Conservation (phyloP, 1,284 basidiomycete genomes). For the Ceratobasidium sp. region DNA sequence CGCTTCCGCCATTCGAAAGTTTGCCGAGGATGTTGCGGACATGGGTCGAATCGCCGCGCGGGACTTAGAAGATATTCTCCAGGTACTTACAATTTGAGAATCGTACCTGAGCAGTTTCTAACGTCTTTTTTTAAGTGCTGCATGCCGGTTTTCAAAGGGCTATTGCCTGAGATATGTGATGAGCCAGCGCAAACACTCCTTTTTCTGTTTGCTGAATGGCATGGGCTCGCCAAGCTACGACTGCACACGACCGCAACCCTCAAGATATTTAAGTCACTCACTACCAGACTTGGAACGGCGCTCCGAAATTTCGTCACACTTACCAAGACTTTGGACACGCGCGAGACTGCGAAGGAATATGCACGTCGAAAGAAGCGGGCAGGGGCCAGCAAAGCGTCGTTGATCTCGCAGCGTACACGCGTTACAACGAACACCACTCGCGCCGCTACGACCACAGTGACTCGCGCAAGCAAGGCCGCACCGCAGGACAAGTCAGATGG, state of each 20-base stretch:
- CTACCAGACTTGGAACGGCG: conserved; percentile 46
- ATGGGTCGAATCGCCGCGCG: conserved; percentile 36
- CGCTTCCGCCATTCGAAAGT: conserved; percentile 27
- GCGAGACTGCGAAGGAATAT: conserved; percentile 49
- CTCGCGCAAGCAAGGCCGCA: background rate
- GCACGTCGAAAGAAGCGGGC: conserved; percentile 20
- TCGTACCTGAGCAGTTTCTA: background rate
- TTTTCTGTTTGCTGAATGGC: conserved; percentile 48
- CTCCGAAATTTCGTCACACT: conserved; percentile 48
- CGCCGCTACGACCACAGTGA: background rate
- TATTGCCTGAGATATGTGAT: conserved; percentile 48
- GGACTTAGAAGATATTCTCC: conserved; percentile 49
- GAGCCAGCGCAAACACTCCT: conserved; percentile 46
- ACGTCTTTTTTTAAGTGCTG: conserved; percentile 46
- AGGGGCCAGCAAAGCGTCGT: background rate
- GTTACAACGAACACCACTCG: background rate
- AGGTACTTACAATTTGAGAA: conserved; percentile 44
- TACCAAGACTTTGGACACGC: conserved; percentile 40
- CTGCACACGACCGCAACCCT: conserved; percentile 50
- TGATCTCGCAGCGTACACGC: background rate
- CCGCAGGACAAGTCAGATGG: background rate
- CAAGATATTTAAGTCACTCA: conserved; percentile 44
- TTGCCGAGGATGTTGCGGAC: conserved; percentile 27
- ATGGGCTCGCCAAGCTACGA: conserved; percentile 50
- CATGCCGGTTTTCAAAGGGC: conserved; percentile 51